Conservation (phyloP, 2,329 filamentous ascomycete genomes). For the Fusarium albidum region DNA sequence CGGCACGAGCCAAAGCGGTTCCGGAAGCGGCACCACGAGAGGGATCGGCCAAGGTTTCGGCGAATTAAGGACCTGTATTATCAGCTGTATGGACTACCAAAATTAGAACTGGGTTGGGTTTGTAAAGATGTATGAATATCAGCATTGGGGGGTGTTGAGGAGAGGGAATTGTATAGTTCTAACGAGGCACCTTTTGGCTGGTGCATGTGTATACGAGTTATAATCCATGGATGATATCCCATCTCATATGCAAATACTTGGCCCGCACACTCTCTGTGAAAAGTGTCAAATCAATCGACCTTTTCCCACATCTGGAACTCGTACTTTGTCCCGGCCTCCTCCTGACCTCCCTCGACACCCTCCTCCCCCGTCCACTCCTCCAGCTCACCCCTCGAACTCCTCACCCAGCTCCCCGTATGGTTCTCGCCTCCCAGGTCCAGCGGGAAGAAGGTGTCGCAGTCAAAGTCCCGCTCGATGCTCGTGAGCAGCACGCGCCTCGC, state of each 20-base stretch:
- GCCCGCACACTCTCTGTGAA: neutral
- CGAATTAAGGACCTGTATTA: conserved; percentile 38
- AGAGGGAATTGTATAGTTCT: conserved; percentile 4
- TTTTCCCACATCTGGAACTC: conserved; percentile 80
- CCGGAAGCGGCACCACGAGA: conserved; percentile 16
- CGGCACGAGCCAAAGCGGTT: conserved; percentile 25
- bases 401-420: conserved; percentile 63
- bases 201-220: conserved; percentile 27
- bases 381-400: conserved; percentile 60
- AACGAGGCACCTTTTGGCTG: conserved; percentile 21
- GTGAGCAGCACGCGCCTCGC: conserved; percentile 74
- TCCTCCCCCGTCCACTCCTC: conserved; percentile 72
- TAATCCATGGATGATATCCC: conserved; percentile 33
- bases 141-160: conserved; percentile 1
- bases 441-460: conserved; percentile 80
- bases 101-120: conserved; percentile 20
- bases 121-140: conserved; percentile 34
- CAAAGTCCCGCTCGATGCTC: conserved; percentile 72
- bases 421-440: conserved; percentile 57
- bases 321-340: conserved; percentile 71
- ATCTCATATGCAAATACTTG: conserved; percentile 9
- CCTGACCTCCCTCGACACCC: conserved; percentile 62
- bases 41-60: conserved; percentile 30
- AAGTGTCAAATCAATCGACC: conserved; percentile 34
- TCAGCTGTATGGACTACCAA: conserved; percentile 30